Evolutionary conservation across 192 early-diverging fungal species (phyloP), one percentile per base, ranked within the genome.

Genomic region (Linnemannia schmuckeri): DNA sequence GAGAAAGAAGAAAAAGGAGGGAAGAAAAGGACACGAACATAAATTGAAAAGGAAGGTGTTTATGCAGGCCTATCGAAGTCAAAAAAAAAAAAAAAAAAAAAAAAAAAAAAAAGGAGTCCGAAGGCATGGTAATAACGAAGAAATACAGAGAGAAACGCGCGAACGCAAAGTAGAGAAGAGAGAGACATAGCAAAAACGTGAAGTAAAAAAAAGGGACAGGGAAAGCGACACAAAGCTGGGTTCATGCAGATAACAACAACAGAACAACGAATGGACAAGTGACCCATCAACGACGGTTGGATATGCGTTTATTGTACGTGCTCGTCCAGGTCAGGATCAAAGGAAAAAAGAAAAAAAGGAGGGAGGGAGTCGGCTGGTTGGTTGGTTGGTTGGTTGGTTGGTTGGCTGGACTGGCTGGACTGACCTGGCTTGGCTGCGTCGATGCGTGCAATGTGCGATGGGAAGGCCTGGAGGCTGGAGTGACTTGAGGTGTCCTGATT

Each of bases 51-150:
- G n/a, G 9, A 18, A 30, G 41, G 20, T 73, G 72, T 6, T 38
- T 71, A 41, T 30, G 41, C 42, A 71, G 70, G 41, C 35, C 70
- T 10, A 71, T 38, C 27, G 70, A 71, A 71, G 41, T 40, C 37
- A 37, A 37, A 20, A 71, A 71, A 71, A 71, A 71, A 71, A 41
- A 71, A 71, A 71, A 71, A 41, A 71, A 37, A 20, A 71, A 71
- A 71, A 37, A 37, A 20, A 71, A 71, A 71, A 71, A 71, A 71
- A 41, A 71, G 35, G 70, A 71, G 40, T 33, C 12, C 61, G 33
- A 66, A 66, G 61, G 61, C 61, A 66, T 66, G 33, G 61, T 66
- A 66, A 66, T 66, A 66, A 66, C 9, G 6, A 27, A 24, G 9
- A 10, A 0, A n/a, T 17, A 66, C 1, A 57, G n/a, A 24, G n/a